phyloP scores from a whole-genome alignment of 495 filamentous ascomycete species.

The Aspergillus kassunensis region DNA sequence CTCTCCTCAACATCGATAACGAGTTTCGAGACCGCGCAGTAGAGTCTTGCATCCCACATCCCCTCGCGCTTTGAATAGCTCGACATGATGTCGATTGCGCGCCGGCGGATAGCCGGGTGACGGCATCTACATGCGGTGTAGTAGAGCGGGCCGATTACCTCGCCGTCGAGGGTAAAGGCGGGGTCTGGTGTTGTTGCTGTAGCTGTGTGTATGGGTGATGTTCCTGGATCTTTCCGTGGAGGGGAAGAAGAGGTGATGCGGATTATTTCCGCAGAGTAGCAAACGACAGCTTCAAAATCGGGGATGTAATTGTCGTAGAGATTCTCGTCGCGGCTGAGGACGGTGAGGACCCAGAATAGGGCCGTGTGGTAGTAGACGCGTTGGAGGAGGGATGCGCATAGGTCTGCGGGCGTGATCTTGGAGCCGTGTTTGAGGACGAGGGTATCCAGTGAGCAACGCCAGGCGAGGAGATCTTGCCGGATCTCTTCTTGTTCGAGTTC shows the following conservation, averaged over 20 bases:
- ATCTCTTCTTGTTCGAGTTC: background rate
- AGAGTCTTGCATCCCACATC: constrained; percentile 8
- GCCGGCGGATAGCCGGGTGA: constrained; percentile 7
- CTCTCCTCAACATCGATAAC: constrained; percentile 14
- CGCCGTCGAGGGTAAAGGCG: constrained; percentile 13
- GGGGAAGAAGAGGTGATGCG: background rate
- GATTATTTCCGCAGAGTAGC: constrained; percentile 7
- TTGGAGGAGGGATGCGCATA: constrained; percentile 8
- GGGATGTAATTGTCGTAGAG: background rate
- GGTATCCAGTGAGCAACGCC: constrained; percentile 5
- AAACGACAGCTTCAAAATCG: constrained; percentile 5
- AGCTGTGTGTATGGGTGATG: no score
- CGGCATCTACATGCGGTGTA: constrained; percentile 8
- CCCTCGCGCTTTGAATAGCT: constrained; percentile 9
- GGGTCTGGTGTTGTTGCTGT: background rate
- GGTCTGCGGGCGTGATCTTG: background rate
- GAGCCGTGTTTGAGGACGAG: background rate
- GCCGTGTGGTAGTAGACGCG: constrained; percentile 9
- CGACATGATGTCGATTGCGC: constrained; percentile 7
- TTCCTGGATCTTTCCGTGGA: no score
- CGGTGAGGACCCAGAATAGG: background rate
- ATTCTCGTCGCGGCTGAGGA: background rate
- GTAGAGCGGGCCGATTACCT: constrained; percentile 13
- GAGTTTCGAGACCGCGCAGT: background rate
- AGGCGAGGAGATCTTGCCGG: background rate